Percentiles rank a stretch among this genome's conserved stretches.
These are phyloP conservation scores for Backusella parvicylindrica DNA, from an alignment of 192 early-diverging fungal genomes.

Conservation along the genomic window DNA sequence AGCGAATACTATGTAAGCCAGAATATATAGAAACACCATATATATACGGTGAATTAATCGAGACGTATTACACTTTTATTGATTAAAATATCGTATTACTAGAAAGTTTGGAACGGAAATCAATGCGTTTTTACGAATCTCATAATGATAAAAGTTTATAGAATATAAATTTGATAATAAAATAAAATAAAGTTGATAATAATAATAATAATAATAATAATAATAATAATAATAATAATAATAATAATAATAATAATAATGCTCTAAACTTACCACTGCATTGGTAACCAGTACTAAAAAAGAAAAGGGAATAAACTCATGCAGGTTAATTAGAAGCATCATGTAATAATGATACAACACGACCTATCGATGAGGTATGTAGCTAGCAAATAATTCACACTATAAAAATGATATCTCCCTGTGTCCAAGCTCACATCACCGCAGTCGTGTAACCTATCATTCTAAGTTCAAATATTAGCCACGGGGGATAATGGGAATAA, in stretches of 20 bases:
- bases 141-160: slow-evolving; percentile 48
- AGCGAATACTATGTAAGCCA: slow-evolving; percentile 14
- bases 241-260: not conserved
- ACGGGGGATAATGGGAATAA: not conserved
- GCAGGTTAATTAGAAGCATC: not conserved
- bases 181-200: not conserved
- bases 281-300: slow-evolving; percentile 51
- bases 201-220: not conserved
- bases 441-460: slow-evolving; percentile 47
- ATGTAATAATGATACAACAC: not conserved
- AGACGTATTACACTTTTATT: not conserved
- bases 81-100: slow-evolving; percentile 7
- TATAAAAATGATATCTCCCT: slow-evolving; percentile 27
- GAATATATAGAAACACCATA: slow-evolving; percentile 25
- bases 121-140: slow-evolving; percentile 41
- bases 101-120: slow-evolving; percentile 53
- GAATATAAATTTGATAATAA: not conserved
- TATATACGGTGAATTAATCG: slow-evolving; percentile 21
- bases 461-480: slow-evolving; percentile 37
- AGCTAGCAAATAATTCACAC: slow-evolving; percentile 58
- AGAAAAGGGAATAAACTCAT: not conserved
- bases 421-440: slow-evolving; percentile 36
- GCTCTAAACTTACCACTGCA: slow-evolving; percentile 43
- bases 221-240: no score
- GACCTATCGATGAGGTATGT: slow-evolving; percentile 51